Evolutionary conservation across 2,329 filamentous ascomycete species (phyloP).

Genomic region (Chrysoporthe puriensis): DNA sequence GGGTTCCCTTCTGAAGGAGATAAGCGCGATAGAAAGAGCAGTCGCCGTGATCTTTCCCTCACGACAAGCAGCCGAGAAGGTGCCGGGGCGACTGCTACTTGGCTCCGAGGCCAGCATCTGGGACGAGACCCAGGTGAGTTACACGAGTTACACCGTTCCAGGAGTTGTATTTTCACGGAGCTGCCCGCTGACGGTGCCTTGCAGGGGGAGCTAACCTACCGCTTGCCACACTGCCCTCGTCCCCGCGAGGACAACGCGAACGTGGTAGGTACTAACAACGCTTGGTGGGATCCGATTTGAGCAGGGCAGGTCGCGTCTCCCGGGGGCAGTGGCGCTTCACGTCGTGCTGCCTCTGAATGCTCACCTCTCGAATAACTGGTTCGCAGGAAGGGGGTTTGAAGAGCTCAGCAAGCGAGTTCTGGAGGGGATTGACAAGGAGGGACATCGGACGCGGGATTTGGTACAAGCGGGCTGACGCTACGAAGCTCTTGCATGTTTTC

Average conservation of each 20-base stretch:
- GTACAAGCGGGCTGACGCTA: conserved; percentile 38
- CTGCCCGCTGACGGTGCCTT: not conserved
- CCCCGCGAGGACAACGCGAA: conserved; percentile 29
- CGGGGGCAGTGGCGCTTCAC: conserved; percentile 37
- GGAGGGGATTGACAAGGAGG: conserved; percentile 35
- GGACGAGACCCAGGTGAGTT: conserved; percentile 58
- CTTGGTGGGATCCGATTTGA: conserved; percentile 31
- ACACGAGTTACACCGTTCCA: conserved; percentile 37
- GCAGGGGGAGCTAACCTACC: conserved; percentile 2
- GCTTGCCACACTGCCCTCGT: conserved; percentile 31
- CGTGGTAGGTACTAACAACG: conserved; percentile 31
- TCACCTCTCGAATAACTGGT: conserved; percentile 36
- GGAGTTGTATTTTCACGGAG: not conserved
- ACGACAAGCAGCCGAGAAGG: conserved; percentile 28
- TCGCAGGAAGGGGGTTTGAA: conserved; percentile 23
- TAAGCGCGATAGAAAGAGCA: conserved; percentile 60
- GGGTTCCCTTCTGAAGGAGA: conserved; percentile 60
- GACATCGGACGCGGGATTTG: conserved; percentile 41
- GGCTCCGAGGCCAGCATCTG: conserved; percentile 61
- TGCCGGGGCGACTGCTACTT: conserved; percentile 49
- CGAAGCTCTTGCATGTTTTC: conserved; percentile 37
- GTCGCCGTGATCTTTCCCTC: conserved; percentile 36
- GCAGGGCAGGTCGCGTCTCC: conserved; percentile 58
- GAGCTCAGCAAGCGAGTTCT: not conserved
- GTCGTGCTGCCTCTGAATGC: conserved; percentile 42